phyloP scores from a whole-genome alignment of 257 asterid species.

The Mentha longifolia region DNA sequence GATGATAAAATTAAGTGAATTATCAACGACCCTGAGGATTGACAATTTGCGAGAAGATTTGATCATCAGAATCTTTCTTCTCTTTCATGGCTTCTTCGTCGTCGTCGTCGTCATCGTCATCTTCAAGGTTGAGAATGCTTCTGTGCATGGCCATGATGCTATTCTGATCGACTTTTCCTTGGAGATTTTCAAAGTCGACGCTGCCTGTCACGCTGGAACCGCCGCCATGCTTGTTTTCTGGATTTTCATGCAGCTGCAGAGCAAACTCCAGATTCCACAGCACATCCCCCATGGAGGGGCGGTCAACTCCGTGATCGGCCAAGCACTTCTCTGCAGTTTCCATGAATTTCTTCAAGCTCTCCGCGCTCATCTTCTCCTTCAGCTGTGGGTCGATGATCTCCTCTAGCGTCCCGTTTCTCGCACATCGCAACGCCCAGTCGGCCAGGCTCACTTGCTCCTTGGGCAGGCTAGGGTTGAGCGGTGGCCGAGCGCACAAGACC shows the following conservation, averaged over 20 bases:
- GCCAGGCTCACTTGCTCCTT: conserved; percentile 90
- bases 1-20: background rate
- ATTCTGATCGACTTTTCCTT: conserved; percentile 47
- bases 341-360: conserved; percentile 62
- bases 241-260: conserved; percentile 63
- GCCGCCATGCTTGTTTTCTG: conserved; percentile 25
- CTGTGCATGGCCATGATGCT: conserved; percentile 76
- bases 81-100: conserved; percentile 27
- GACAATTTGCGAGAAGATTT: conserved; percentile 66
- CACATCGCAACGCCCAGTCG: conserved; percentile 72
- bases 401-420: conserved; percentile 55
- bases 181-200: conserved; percentile 38
- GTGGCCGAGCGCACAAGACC: conserved; percentile 76
- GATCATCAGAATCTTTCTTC: conserved; percentile 35
- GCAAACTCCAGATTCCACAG: conserved; percentile 79
- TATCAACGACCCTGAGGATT: conserved; percentile 67
- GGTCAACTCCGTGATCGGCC: conserved; percentile 67
- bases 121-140: conserved; percentile 64
- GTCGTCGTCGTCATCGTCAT: conserved; percentile 31
- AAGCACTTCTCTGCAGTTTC: conserved; percentile 81
- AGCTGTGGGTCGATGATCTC: conserved; percentile 75
- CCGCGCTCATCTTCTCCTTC: conserved; percentile 63
- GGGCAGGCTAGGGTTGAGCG: conserved; percentile 68
- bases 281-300: conserved; percentile 89
- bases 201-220: background rate